Evolutionary conservation across 2,329 filamentous ascomycete genomes (phyloP).

Genomic region (Talaromyces sp.): DNA sequence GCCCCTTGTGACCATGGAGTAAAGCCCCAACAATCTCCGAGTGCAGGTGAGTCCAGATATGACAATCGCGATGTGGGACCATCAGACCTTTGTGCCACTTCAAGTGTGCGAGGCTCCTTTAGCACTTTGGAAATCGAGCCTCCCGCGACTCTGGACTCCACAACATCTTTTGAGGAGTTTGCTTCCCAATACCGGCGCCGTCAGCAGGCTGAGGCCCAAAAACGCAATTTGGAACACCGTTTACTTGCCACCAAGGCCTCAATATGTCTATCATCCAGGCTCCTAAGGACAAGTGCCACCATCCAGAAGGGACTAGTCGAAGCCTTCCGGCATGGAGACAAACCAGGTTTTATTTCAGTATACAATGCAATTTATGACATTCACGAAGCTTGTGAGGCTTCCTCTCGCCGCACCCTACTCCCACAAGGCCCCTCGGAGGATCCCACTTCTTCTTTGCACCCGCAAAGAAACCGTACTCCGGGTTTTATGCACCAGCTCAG

Average conservation of each 20-base stretch:
- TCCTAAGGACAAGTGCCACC: slow-evolving; percentile 36
- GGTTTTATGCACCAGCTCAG: slow-evolving; percentile 62
- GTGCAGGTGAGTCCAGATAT: slow-evolving; percentile 30
- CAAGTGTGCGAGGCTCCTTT: not conserved
- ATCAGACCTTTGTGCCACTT: not conserved
- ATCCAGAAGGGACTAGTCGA: slow-evolving; percentile 42
- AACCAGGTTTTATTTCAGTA: slow-evolving; percentile 38
- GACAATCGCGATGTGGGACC: slow-evolving; percentile 3
- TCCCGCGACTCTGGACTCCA: slow-evolving; percentile 11
- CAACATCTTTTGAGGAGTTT: slow-evolving; percentile 40
- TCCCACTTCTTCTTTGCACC: slow-evolving; percentile 30
- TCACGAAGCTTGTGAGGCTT: slow-evolving; percentile 36
- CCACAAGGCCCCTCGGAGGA: slow-evolving; percentile 30
- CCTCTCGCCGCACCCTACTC: slow-evolving; percentile 25
- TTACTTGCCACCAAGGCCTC: slow-evolving; percentile 37
- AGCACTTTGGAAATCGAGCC: slow-evolving; percentile 14
- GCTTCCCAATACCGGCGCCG: slow-evolving; percentile 37
- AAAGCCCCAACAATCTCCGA: slow-evolving; percentile 17
- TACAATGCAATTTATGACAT: slow-evolving; percentile 41
- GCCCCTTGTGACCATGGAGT: slow-evolving; percentile 5
- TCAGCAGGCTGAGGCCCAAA: slow-evolving; percentile 36
- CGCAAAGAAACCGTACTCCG: slow-evolving; percentile 24
- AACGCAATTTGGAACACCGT: slow-evolving; percentile 34
- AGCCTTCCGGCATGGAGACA: slow-evolving; percentile 41
- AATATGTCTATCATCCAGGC: slow-evolving; percentile 37